phyloP scores from a whole-genome alignment of 2,329 filamentous ascomycete species.

The Alternaria angustiovoidea region DNA sequence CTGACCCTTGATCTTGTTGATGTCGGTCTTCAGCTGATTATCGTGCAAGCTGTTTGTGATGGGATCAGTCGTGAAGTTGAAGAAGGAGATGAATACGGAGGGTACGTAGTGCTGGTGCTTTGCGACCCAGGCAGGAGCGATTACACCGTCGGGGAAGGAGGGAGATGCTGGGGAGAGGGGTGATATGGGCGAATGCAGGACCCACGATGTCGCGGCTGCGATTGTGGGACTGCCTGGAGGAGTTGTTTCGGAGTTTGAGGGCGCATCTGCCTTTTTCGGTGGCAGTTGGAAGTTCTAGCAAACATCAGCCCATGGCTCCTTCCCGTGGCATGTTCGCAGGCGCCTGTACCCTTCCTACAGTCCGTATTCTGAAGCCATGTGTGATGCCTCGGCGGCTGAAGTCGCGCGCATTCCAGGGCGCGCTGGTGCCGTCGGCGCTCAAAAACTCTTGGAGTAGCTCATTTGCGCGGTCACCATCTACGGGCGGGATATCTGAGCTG shows the following conservation, averaged over 20 bases:
- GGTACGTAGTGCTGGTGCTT: constrained; percentile 90
- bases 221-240: constrained; percentile 63
- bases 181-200: constrained; percentile 91
- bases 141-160: constrained; percentile 88
- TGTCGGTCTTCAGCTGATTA: constrained; percentile 86
- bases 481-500: constrained; percentile 72
- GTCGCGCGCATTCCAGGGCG: constrained; percentile 72
- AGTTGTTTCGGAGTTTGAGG: constrained; percentile 60
- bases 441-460: constrained; percentile 72
- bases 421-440: constrained; percentile 68
- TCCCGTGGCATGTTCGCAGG: constrained; percentile 26
- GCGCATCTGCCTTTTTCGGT: constrained; percentile 68
- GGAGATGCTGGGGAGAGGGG: constrained; percentile 83
- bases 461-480: constrained; percentile 71
- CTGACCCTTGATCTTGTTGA: constrained; percentile 76
- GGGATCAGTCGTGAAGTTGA: constrained; percentile 75
- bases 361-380: constrained; percentile 72
- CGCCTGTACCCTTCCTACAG: constrained; percentile 77
- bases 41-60: constrained; percentile 81
- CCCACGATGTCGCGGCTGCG: constrained; percentile 54
- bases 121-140: constrained; percentile 81
- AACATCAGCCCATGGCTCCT: constrained; percentile 31
- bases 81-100: constrained; percentile 81
- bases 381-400: constrained; percentile 55
- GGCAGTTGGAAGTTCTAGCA: constrained; percentile 64